Percentiles rank a stretch among this genome's conserved stretches.
These are phyloP conservation scores for Ustilago loliicola DNA, from an alignment of 1,284 basidiomycete genomes.

Conservation along the genomic window DNA sequence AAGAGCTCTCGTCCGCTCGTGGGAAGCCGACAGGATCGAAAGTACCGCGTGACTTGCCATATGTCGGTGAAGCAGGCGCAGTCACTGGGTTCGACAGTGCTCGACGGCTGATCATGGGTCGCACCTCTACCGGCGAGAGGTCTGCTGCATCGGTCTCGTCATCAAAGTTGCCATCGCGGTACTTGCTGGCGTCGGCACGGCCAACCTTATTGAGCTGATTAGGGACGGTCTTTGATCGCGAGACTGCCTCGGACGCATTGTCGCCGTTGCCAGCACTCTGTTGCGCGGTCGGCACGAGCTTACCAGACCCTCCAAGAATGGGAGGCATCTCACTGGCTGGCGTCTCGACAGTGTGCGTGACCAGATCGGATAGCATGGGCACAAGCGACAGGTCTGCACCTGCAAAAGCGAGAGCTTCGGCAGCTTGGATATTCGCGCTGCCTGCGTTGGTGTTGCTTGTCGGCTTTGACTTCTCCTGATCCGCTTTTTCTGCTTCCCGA, in stretches of 20 bases:
- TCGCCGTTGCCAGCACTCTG: background rate
- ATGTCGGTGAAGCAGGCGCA: constrained; percentile 46
- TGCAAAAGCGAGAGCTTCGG: constrained; percentile 35
- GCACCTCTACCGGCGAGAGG: constrained; percentile 47
- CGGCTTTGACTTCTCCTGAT: constrained; percentile 22
- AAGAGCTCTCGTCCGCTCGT: constrained; percentile 61
- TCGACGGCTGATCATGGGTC: constrained; percentile 41
- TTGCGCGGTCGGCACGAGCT: constrained; percentile 1
- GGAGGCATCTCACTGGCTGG: constrained; percentile 36
- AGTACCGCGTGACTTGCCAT: constrained; percentile 21
- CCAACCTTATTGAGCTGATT: constrained; percentile 33
- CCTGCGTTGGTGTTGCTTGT: constrained; percentile 10
- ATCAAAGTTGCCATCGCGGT: constrained; percentile 44
- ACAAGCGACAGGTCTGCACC: constrained; percentile 38
- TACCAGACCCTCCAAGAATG: constrained; percentile 9
- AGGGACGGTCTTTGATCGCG: constrained; percentile 32
- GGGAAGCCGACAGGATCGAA: constrained; percentile 32
- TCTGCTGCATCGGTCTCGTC: constrained; percentile 49
- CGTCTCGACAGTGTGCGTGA: constrained; percentile 35
- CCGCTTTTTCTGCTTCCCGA: constrained; percentile 12
- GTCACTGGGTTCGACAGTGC: constrained; percentile 41
- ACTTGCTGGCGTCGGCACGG: constrained; percentile 20
- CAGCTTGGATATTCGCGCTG: constrained; percentile 19
- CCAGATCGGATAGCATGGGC: constrained; percentile 44
- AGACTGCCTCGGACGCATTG: constrained; percentile 13